phyloP scores from a whole-genome alignment of 163 green algal genomes.

The Coccomyxa subellipsoidea region DNA sequence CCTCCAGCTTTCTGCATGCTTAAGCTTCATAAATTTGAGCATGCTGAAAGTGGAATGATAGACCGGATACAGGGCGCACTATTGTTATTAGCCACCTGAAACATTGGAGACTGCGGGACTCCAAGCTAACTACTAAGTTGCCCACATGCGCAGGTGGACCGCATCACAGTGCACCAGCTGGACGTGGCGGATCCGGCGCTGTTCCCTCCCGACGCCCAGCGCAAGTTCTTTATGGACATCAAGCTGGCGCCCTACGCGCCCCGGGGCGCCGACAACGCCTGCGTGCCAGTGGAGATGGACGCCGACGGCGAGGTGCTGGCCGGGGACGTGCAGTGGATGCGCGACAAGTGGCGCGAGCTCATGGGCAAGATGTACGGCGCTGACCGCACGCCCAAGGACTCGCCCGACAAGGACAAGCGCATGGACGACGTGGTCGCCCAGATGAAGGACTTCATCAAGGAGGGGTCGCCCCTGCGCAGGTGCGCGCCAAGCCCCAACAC shows the following conservation, averaged over 20 bases:
- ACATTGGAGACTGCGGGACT: no score
- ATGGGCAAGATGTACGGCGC: constrained; percentile 32
- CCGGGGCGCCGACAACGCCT: neutral
- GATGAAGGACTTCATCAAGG: constrained; percentile 1
- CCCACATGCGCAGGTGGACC: neutral
- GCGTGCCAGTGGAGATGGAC: neutral
- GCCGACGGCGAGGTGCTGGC: constrained; percentile 1
- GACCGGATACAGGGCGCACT: no score
- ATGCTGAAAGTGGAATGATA: no score
- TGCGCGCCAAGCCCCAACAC: neutral
- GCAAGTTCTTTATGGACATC: constrained; percentile 59
- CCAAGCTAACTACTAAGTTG: constrained; percentile 12
- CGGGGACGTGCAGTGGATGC: constrained; percentile 34
- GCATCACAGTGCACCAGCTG: constrained; percentile 12
- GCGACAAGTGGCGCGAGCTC: constrained; percentile 35
- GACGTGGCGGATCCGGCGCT: constrained; percentile 9
- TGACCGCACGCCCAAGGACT: neutral
- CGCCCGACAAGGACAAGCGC: neutral
- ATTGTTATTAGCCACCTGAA: no score
- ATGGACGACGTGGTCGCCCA: constrained; percentile 11
- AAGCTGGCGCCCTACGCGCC: constrained; percentile 31
- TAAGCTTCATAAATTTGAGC: no score
- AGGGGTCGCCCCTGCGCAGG: neutral
- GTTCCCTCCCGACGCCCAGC: constrained; percentile 12
- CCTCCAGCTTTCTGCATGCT: no score